phyloP scores from a whole-genome alignment of 352 stramenopile genomes.

The Halophytophthora polymorphica region DNA sequence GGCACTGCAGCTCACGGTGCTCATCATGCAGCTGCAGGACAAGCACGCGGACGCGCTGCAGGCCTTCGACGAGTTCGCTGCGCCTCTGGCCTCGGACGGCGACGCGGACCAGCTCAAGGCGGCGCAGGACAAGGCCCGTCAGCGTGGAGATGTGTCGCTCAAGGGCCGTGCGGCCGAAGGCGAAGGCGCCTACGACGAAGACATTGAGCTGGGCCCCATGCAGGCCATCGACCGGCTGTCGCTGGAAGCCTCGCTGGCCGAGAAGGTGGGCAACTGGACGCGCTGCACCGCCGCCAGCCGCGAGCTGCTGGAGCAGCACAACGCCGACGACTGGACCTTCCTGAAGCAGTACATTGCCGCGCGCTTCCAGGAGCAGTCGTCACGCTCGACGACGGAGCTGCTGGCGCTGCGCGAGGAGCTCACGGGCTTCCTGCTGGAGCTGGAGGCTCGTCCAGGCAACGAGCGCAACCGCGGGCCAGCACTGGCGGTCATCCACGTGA shows the following conservation, averaged over 20 bases:
- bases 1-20: constrained; percentile 61
- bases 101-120: constrained; percentile 20
- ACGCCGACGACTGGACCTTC: constrained; percentile 84
- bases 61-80: constrained; percentile 71
- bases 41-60: constrained; percentile 62
- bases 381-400: constrained; percentile 10
- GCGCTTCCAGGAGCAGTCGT: constrained; percentile 32
- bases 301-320: constrained; percentile 61
- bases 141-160: neutral
- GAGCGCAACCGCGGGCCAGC: constrained; percentile 59
- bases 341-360: constrained; percentile 61
- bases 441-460: constrained; percentile 48
- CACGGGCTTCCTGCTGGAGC: constrained; percentile 34
- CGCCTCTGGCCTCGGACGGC: constrained; percentile 18
- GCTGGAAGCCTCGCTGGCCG: constrained; percentile 63
- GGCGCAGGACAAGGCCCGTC: constrained; percentile 8
- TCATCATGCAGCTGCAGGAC: constrained; percentile 72
- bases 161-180: constrained; percentile 66
- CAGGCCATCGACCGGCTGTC: constrained; percentile 71
- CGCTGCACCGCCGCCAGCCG: constrained; percentile 54
- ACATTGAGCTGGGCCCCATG: constrained; percentile 83
- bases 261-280: constrained; percentile 44
- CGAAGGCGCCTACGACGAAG: constrained; percentile 73
- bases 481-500: constrained; percentile 63
- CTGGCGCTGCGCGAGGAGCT: constrained; percentile 28